Conservation (phyloP, 2,329 filamentous ascomycete genomes). For the Pseudopyricularia javanii region DNA sequence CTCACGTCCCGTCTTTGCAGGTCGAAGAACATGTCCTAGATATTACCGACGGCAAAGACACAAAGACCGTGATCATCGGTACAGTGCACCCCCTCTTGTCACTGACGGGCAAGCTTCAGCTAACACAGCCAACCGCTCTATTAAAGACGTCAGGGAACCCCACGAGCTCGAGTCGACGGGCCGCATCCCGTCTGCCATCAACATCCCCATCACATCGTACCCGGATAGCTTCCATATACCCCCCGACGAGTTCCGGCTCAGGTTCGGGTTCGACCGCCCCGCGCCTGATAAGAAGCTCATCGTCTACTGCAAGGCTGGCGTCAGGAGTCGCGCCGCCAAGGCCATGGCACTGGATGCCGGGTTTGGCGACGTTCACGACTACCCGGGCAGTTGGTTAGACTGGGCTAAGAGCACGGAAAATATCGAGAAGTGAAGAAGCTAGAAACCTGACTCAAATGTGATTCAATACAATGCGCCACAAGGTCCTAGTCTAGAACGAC, state of each 20-base stretch:
- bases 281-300: slow-evolving; percentile 46
- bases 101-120: not conserved
- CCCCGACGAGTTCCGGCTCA: slow-evolving; percentile 68
- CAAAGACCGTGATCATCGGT: slow-evolving; percentile 34
- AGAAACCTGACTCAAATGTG: not conserved
- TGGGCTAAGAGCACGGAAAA: slow-evolving; percentile 65
- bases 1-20: slow-evolving; percentile 11
- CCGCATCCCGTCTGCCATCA: slow-evolving; percentile 68
- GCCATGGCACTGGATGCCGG: slow-evolving; percentile 65
- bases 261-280: slow-evolving; percentile 66
- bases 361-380: slow-evolving; percentile 61
- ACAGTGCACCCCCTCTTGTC: slow-evolving; percentile 8
- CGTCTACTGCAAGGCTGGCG: slow-evolving; percentile 90
- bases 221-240: slow-evolving; percentile 70
- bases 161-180: slow-evolving; percentile 51
- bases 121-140: not conserved
- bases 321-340: slow-evolving; percentile 68
- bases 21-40: slow-evolving; percentile 23
- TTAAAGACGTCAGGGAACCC: slow-evolving; percentile 59
- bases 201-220: slow-evolving; percentile 66
- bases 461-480: too few relatives aligned
- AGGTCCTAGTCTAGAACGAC: too few relatives aligned
- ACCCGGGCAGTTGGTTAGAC: slow-evolving; percentile 67
- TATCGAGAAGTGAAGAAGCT: not conserved
- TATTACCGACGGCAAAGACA: slow-evolving; percentile 7